Conservation (phyloP, 129 eudicot species). For the Cynara cardunculus region DNA sequence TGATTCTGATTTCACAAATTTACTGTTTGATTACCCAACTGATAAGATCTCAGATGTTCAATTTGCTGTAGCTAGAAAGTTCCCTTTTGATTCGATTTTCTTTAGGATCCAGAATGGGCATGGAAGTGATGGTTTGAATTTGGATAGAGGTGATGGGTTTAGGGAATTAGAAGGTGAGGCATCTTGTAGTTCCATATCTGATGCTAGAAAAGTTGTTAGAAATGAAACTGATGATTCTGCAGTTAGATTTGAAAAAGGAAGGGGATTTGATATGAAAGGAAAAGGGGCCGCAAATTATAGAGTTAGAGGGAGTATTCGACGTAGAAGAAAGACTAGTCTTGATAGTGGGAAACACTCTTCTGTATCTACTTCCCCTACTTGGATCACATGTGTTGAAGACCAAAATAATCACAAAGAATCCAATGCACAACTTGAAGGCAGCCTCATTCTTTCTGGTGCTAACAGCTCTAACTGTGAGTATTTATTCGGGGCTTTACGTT, state of each 20-base stretch:
- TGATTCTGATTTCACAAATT: constrained; percentile 34
- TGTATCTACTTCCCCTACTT: constrained; percentile 34
- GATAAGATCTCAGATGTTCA: constrained; percentile 56
- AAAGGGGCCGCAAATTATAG: constrained; percentile 52
- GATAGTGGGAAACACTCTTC: constrained; percentile 34
- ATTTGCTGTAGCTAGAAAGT: constrained; percentile 49
- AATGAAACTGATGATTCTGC: constrained; percentile 17
- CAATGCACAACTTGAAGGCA: constrained; percentile 10
- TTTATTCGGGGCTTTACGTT: not conserved
- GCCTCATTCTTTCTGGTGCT: constrained; percentile 15
- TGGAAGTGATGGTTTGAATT: constrained; percentile 24
- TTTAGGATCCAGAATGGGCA: constrained; percentile 14
- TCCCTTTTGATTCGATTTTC: constrained; percentile 59
- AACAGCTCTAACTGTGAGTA: constrained; percentile 41
- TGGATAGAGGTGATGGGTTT: constrained; percentile 16
- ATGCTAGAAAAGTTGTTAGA: constrained; percentile 33
- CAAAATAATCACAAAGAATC: constrained; percentile 22
- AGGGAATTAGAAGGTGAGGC: constrained; percentile 60
- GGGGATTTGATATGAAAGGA: constrained; percentile 67
- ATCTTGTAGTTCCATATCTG: constrained; percentile 61
- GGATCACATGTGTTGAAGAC: constrained; percentile 29
- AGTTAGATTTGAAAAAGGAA: constrained; percentile 15
- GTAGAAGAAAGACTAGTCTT: constrained; percentile 37
- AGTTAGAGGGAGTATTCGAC: constrained; percentile 41
- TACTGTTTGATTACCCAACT: constrained; percentile 60